These are phyloP conservation scores for Zizania palustris DNA, from an alignment of 202 grass and related monocot genomes.

Conservation along the genomic window DNA sequence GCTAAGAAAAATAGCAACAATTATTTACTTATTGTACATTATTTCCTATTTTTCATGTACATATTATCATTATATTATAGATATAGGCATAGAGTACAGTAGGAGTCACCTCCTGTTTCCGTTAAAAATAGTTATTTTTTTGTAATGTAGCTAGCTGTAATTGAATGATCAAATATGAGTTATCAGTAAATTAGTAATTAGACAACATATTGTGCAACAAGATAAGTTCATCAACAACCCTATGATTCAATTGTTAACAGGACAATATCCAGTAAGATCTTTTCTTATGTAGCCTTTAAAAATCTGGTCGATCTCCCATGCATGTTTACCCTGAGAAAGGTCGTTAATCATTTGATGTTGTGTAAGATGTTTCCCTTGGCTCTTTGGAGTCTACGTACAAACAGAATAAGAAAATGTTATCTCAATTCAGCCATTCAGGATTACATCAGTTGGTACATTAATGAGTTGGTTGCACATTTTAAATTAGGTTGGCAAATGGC, in stretches of 20 bases:
- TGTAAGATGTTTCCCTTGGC: background rate
- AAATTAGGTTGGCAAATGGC: constrained; percentile 14
- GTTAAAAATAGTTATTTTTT: background rate
- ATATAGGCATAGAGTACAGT: too few species aligned
- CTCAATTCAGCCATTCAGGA: constrained; percentile 1
- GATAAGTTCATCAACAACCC: background rate
- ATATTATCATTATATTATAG: too few species aligned
- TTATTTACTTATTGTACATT: background rate
- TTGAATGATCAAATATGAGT: constrained; percentile 23
- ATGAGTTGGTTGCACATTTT: constrained; percentile 12
- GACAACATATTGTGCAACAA: background rate
- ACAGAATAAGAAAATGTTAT: background rate
- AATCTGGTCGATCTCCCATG: background rate
- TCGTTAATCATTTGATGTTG: background rate
- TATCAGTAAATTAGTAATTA: background rate
- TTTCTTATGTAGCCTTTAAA: too few species aligned
- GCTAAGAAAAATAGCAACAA: background rate
- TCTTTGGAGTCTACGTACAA: background rate
- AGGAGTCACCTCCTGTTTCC: too few species aligned
- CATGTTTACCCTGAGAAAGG: constrained; percentile 19
- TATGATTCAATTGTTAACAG: background rate
- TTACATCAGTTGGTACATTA: constrained; percentile 23
- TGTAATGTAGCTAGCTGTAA: constrained; percentile 8
- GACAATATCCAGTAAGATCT: too few species aligned
- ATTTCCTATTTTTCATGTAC: too few species aligned